Evolutionary conservation across 306 rosid species (phyloP), one percentile per base, ranked within the genome.

Genomic region (Cucumis melo): DNA sequence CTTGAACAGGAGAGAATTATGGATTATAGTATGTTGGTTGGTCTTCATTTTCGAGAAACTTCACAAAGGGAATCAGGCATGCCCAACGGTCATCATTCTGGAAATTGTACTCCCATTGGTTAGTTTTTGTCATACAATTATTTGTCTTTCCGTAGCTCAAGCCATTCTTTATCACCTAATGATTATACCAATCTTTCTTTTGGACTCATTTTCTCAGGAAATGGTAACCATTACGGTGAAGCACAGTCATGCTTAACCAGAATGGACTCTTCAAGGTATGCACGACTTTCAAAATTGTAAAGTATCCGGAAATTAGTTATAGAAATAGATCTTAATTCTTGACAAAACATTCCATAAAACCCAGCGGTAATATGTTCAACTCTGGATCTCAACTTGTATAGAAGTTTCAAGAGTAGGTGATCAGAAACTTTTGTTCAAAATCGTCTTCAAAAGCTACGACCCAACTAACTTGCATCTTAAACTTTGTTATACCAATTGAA

Each of bases 1-100:
- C 96, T 94, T 63, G 97, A 94, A 80, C 96, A 91, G 0, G 98
- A 90, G 82, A 86, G 92, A 83, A 91, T 94, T 77, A 94, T 94
- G 98, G 98, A 94, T 84, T 94, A 94, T 77, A 94, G 98, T 77
- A 85, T 94, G 84, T 78, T 94, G 91, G 89, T 94, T 13, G 98
- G 98, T 53, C 95, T 94, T 82, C 98, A 94, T 80, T 94, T 94
- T 44, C 83, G 82, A 76, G 93, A 90, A 80, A 29, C 87, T 60
- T 80, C 91, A 2, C 8, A 38, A 50, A 59, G 27, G 29, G 91
- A 85, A 41, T 51, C 54, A 36, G 77, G 73, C n/a, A 50, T 81
- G 34, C 87, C 90, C 53, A 67, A 83, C 17, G 79, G 73, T 63
- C 80, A 63, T 48, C 59, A 67, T 54, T 76, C 92, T 57, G 85